Evolutionary conservation across 2,329 filamentous ascomycete species (phyloP).

Genomic region (Juglanconis juglandina): DNA sequence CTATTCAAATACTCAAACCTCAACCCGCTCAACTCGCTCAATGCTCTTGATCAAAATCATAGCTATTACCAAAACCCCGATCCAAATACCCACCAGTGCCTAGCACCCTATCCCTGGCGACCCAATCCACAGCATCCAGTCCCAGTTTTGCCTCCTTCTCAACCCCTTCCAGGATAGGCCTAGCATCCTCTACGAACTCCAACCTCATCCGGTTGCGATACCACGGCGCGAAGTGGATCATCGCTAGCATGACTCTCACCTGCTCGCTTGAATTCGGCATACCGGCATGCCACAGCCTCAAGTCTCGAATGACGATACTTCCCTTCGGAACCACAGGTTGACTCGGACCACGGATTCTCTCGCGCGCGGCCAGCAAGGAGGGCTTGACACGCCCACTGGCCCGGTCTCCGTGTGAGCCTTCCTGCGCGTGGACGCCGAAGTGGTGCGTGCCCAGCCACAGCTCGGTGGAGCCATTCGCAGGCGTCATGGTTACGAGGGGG

Average conservation of each 20-base stretch:
- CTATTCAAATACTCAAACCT: too few relatives aligned
- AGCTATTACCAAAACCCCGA: slow-evolving; percentile 58
- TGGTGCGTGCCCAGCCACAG: slow-evolving; percentile 57
- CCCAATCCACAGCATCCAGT: slow-evolving; percentile 50
- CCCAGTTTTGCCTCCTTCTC: slow-evolving; percentile 25
- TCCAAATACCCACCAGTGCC: slow-evolving; percentile 44
- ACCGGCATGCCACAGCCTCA: slow-evolving; percentile 62
- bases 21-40: background rate
- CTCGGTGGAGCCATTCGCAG: slow-evolving; percentile 54
- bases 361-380: slow-evolving; percentile 36
- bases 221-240: slow-evolving; percentile 58
- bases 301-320: slow-evolving; percentile 54
- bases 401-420: slow-evolving; percentile 48
- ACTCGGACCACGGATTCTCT: slow-evolving; percentile 37
- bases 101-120: slow-evolving; percentile 38
- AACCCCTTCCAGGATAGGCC: slow-evolving; percentile 36
- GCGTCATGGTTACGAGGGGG: slow-evolving; percentile 46
- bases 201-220: slow-evolving; percentile 56
- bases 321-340: slow-evolving; percentile 53
- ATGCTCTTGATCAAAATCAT: slow-evolving; percentile 54
- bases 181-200: slow-evolving; percentile 49
- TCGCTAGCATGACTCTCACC: slow-evolving; percentile 56
- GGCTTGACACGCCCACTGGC: slow-evolving; percentile 49
- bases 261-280: slow-evolving; percentile 54
- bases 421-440: slow-evolving; percentile 37